Evolutionary conservation across 2,329 filamentous ascomycete species (phyloP).

Genomic region (Geosmithia morbida): DNA sequence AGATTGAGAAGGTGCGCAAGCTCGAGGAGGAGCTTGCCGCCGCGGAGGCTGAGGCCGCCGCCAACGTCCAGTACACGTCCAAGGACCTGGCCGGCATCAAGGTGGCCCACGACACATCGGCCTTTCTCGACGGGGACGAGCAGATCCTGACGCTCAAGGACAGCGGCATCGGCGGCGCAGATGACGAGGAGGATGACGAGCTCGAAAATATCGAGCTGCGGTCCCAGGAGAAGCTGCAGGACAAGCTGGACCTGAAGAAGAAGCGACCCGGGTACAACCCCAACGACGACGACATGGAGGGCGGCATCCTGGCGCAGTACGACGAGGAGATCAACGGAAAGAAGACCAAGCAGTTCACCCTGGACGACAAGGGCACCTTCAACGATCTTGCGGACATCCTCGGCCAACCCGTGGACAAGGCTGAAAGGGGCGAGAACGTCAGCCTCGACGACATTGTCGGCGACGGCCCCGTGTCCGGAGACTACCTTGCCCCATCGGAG

Average conservation of each 20-base stretch:
- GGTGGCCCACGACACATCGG: conserved; percentile 73
- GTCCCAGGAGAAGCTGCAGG: conserved; percentile 57
- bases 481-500: conserved; percentile 77
- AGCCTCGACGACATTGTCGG: conserved; percentile 63
- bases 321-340: conserved; percentile 82
- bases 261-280: conserved; percentile 83
- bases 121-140: conserved; percentile 71
- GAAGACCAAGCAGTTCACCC: conserved; percentile 73
- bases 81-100: conserved; percentile 82
- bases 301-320: conserved; percentile 72
- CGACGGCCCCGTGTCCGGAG: conserved; percentile 40
- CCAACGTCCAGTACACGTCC: conserved; percentile 59
- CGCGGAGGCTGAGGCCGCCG: conserved; percentile 51
- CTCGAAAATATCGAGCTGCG: conserved; percentile 63
- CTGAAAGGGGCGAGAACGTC: conserved; percentile 51
- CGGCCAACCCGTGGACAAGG: conserved; percentile 34
- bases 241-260: conserved; percentile 78
- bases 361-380: conserved; percentile 63
- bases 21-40: conserved; percentile 65
- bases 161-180: conserved; percentile 59
- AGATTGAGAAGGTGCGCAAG: conserved; percentile 64
- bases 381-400: conserved; percentile 46
- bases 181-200: conserved; percentile 81
- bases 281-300: conserved; percentile 51
- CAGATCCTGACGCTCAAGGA: conserved; percentile 94